Percentiles rank a stretch among this genome's conserved stretches.
These are phyloP conservation scores for Flaveria trinervia DNA, from an alignment of 129 eudicot species.

Conservation along the genomic window DNA sequence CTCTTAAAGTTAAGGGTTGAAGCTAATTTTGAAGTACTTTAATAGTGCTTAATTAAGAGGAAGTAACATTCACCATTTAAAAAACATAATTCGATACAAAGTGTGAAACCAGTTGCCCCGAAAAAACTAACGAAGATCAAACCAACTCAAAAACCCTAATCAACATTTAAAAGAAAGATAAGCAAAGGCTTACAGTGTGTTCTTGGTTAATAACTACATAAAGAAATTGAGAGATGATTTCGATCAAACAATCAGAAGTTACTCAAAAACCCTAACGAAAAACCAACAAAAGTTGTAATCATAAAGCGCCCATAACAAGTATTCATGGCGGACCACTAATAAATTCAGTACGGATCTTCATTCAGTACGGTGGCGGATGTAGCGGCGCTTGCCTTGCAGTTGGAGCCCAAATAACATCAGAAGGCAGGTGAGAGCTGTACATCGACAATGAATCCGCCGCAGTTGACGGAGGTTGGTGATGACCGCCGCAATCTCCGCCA, in stretches of 20 bases:
- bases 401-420: slow-evolving; percentile 81
- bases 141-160: background rate
- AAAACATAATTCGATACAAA: too few relatives aligned
- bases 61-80: too few relatives aligned
- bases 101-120: too few relatives aligned
- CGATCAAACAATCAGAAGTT: slow-evolving; percentile 13
- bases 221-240: background rate
- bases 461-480: slow-evolving; percentile 22
- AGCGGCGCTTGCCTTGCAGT: slow-evolving; percentile 57
- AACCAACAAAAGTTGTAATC: background rate
- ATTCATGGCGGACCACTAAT: background rate
- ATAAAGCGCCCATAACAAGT: background rate
- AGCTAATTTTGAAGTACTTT: too few relatives aligned
- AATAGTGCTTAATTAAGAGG: too few relatives aligned
- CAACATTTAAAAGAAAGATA: background rate
- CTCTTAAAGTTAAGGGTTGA: too few relatives aligned
- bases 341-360: too few relatives aligned
- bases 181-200: background rate
- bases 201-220: slow-evolving; percentile 11
- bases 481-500: slow-evolving; percentile 36
- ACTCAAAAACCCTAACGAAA: slow-evolving; percentile 25
- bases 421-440: slow-evolving; percentile 49
- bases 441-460: slow-evolving; percentile 42
- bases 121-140: too few relatives aligned
- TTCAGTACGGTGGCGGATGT: slow-evolving; percentile 53